phyloP scores from a whole-genome alignment of 73 alveolate genomes.

The Paramecium bursaria region DNA sequence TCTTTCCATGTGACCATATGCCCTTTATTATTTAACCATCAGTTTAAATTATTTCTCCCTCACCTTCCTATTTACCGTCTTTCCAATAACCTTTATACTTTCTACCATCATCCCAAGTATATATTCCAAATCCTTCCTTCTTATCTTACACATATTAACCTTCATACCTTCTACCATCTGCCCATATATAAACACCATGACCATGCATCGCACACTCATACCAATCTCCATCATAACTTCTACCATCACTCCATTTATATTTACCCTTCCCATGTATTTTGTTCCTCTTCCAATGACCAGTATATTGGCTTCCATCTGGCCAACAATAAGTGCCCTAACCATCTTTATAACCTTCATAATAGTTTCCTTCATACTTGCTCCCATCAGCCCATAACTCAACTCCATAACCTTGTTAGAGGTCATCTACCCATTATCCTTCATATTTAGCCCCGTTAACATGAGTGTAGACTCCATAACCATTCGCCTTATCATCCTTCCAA shows the following conservation, averaged over 20 bases:
- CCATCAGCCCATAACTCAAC: slow-evolving; percentile 70
- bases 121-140: slow-evolving; percentile 78
- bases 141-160: slow-evolving; percentile 70
- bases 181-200: slow-evolving; percentile 74
- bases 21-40: slow-evolving; percentile 70
- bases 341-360: slow-evolving; percentile 67
- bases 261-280: slow-evolving; percentile 75
- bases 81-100: slow-evolving; percentile 77
- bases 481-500: slow-evolving; percentile 68
- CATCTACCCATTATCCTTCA: slow-evolving; percentile 73
- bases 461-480: slow-evolving; percentile 82
- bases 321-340: slow-evolving; percentile 82
- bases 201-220: slow-evolving; percentile 63
- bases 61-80: slow-evolving; percentile 80
- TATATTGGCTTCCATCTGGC: slow-evolving; percentile 80
- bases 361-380: slow-evolving; percentile 71
- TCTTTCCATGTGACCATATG: slow-evolving; percentile 67
- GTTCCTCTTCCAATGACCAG: slow-evolving; percentile 79
- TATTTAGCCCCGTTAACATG: slow-evolving; percentile 88
- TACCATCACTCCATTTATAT: slow-evolving; percentile 71
- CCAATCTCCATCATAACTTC: slow-evolving; percentile 69
- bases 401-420: slow-evolving; percentile 61
- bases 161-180: slow-evolving; percentile 75
- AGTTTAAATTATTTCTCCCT: slow-evolving; percentile 66
- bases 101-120: slow-evolving; percentile 70